phyloP scores from a whole-genome alignment of 2,329 filamentous ascomycete genomes.

The Epichloe uncinata region DNA sequence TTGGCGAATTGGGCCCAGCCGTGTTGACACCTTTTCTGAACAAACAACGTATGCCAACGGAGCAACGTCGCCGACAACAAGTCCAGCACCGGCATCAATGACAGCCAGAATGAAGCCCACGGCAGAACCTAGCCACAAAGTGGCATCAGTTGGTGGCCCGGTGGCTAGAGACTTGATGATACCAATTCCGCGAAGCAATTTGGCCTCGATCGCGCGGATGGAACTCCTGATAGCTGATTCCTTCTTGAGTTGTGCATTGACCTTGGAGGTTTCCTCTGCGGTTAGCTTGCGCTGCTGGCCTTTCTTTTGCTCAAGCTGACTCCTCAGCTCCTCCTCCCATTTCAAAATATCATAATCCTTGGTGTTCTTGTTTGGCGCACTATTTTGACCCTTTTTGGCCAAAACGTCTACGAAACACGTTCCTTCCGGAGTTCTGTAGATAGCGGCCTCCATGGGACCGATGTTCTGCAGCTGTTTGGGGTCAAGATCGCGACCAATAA shows the following conservation, averaged over 20 bases:
- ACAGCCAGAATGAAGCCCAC: conserved; percentile 59
- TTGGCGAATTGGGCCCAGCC: conserved; percentile 61
- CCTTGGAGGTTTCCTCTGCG: conserved; percentile 75
- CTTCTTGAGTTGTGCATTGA: conserved; percentile 81
- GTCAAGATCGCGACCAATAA: conserved; percentile 63
- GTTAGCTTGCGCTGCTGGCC: conserved; percentile 84
- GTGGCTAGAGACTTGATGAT: conserved; percentile 71
- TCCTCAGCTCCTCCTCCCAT: conserved; percentile 88
- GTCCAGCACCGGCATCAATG: conserved; percentile 67
- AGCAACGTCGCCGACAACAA: conserved; percentile 69
- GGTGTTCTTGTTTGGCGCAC: conserved; percentile 68
- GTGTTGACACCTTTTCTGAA: conserved; percentile 57
- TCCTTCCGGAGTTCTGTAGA: conserved; percentile 81
- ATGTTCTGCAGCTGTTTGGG: conserved; percentile 55
- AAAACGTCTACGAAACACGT: conserved; percentile 84
- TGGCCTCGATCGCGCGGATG: conserved; percentile 56
- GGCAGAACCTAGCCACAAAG: conserved; percentile 76
- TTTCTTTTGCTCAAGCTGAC: conserved; percentile 85
- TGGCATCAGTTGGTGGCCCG: conserved; percentile 79
- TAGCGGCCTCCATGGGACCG: conserved; percentile 80
- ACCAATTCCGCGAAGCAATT: conserved; percentile 69
- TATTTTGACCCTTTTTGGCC: conserved; percentile 61
- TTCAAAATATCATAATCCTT: conserved; percentile 95
- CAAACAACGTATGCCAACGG: conserved; percentile 69
- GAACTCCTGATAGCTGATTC: conserved; percentile 65